Base-by-base conservation (phyloP, 1,139 yeast species). In the Martiniozyma asiatica region DNA sequence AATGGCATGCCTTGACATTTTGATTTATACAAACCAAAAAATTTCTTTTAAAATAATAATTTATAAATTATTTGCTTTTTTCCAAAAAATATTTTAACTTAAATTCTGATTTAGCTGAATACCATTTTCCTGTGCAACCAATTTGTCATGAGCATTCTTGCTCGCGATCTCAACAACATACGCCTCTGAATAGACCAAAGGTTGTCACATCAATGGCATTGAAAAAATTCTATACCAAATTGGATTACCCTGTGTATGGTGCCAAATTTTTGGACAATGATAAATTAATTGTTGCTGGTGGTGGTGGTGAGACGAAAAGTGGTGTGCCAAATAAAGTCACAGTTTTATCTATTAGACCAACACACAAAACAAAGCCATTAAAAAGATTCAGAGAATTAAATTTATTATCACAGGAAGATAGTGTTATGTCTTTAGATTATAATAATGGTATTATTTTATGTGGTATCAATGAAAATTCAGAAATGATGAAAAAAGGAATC, bases 271-370 rank as follows among this genome's bases (percentile, higher is more conserved):
- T 76, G 32, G 64, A 71, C 43, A 66, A 74, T 42, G 60, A 64
- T 41, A 68, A 76, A 4, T 53, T 85, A 21, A 54, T 85, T 31
- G 80, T 79, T 18, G 73, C 85, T 5, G 98, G 98, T 25, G 98
- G 97, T 26, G 96, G 96, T 22, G 97, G 96, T 23, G 94, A 82
- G 53, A 94, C 94, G 11, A 76, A 70, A 47, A 64, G 82, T 48
- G 96, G 95, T 26, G 73, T 85, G 34, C 81, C 89, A 27, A 87
- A 87, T 54, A 84, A 80, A 51, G 61, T 87, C 43, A 73, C 85
- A n/a, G 84, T 79, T 12, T 55, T 77, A 27, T 60, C 68, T 34
- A 60, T 79, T 34, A 67, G 68, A 43, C 73, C 73, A 50, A 58
- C 76, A 37, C 59, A 63, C 22, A 51, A 58, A 27, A 67, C 70